Evolutionary conservation across 257 asterid species (phyloP).

Genomic region (Osmanthus fragrans): DNA sequence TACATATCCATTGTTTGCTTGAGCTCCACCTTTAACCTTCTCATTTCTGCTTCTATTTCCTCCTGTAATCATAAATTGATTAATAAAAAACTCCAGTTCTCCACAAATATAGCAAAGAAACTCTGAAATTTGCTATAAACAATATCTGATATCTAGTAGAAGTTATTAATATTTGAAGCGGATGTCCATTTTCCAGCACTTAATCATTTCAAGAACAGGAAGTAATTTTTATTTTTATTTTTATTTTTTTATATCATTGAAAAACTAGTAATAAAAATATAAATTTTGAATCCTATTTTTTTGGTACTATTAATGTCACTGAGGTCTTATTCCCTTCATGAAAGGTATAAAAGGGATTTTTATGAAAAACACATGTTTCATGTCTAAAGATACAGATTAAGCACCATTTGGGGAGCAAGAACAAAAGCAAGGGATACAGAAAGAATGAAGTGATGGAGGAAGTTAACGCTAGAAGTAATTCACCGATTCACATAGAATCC

Average conservation of each 20-base stretch:
- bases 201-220: background rate
- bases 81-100: background rate
- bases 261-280: background rate
- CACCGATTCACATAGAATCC: background rate
- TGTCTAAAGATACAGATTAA: background rate
- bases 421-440: background rate
- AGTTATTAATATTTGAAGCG: background rate
- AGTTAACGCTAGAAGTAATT: background rate
- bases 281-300: background rate
- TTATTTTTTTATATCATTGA: background rate
- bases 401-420: background rate
- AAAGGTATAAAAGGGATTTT: background rate
- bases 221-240: background rate
- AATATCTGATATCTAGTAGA: background rate
- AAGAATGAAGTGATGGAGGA: background rate
- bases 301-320: background rate
- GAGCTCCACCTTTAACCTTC: slow-evolving; percentile 85
- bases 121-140: background rate
- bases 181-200: background rate
- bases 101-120: background rate
- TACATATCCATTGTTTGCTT: slow-evolving; percentile 97
- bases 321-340: background rate
- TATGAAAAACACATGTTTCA: background rate
- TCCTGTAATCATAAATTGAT: slow-evolving; percentile 43
- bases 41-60: slow-evolving; percentile 90